Evolutionary conservation across 371 early-diverging fungal genomes (phyloP), one percentile per base, ranked within the genome.

Genomic region (Umbelopsis sp.): DNA sequence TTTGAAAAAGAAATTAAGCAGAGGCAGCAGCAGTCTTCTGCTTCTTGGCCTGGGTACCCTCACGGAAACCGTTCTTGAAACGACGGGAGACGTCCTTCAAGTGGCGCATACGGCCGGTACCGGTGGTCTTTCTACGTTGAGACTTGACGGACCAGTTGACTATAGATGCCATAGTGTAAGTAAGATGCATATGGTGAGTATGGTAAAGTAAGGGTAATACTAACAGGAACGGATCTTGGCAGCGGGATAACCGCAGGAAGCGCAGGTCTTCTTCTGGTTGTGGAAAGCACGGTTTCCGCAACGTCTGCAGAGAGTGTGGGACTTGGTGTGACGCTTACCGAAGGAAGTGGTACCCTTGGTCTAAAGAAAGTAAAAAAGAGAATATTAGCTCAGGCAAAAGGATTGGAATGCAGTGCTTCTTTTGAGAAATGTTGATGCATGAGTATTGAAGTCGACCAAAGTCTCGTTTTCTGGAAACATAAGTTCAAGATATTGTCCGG

Each of bases 281-380:
- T 99, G 99, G 94, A 96, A 99, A 70, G 99, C 88, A 74, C 97
- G 96, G 76, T 91, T 91, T 67, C 99, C 99, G 88, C 99, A 99
- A 78, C 99, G 93, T 80, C 93, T 89, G 93, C 99, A 99, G 79
- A 98, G 88, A 65, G 94, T 93, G 95, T 99, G 99, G 74, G 99
- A 93, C 92, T 98, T 98, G 90, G 94, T 97, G 92, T 99, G 98
- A 81, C 97, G 96, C 89, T 97, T 99, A 95, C 99, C 99, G 89
- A 99, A 97, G 83, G 97, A 94, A 79, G 95, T 90, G 81, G 99
- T 99, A 94, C 99, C 99, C 93, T 99, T 99, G 81, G 97, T 92
- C 98, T 94, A 82, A 65, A 62, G 50, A 48, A 35, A 64, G 45
- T 29, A 35, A 50, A 18, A 29, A 22, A 51, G 12, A 37, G 12